Base-by-base conservation (phyloP, 2,329 filamentous ascomycete species). In the Didymella pomorum region DNA sequence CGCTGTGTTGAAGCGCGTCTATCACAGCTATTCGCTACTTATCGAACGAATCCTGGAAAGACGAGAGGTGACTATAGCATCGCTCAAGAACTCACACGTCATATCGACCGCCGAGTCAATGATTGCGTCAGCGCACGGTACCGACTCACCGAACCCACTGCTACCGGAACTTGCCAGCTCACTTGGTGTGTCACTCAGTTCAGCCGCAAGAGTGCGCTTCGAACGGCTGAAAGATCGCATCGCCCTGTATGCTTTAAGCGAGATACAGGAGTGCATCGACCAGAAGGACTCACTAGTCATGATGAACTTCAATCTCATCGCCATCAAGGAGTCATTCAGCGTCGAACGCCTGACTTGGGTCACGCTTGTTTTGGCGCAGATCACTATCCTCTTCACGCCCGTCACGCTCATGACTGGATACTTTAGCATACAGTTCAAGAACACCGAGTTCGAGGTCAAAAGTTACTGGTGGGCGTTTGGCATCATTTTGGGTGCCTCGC, bases 301-400 rank as follows among this genome's bases (percentile, higher is more conserved):
- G 62, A 86, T 91, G 71, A 92, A 92, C 73, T 92, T 92, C 81
- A 91, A 90, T 73, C 82, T 93, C 63, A 91, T 89, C 57, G 86
- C 89, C 18, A 86, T 92, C 69, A 91, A 90, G 71, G 89, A 92
- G 73, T 90, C 89, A 0, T 84, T 87, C 63, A 86, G 87, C 4
- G 89, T 91, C 11, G 89, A 91, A 58, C 84, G 87, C 20, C 82
- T 93, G 20, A 92, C 89, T 0, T 82, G 89, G 56, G 87, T 89
- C 62, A 90, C 89, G 3, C 86, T 91, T 4, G 79, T 93, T 5
- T 81, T 93, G 11, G 89, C 89, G 45, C 92, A 93, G 72, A 85
- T 89, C 6, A 90, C 87, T 12, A 89, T 92, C 39, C 80, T 92
- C 50, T 93, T 93, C 77, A 81, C 92, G 54, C 90, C 90, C 0